Evolutionary conservation across 225 moss, liverwort and hornwort species (phyloP), one percentile per base, ranked within the genome.

Genomic region (Polytrichum commune): DNA sequence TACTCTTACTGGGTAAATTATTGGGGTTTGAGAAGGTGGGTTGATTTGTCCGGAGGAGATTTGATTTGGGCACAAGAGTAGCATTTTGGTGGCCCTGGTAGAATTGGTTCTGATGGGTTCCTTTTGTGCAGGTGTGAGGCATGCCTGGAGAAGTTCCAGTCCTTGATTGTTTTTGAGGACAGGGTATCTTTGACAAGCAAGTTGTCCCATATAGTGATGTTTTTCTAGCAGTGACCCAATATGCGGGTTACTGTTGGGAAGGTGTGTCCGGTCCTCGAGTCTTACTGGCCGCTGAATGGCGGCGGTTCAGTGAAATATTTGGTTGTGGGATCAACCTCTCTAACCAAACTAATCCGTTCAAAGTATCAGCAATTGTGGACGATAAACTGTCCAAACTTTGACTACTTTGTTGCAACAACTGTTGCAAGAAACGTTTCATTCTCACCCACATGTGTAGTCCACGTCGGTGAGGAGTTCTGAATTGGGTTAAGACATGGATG

Each of bases 291-390:
- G 27, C 72, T 19, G 18, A 33, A 53, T 27, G 38, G 33, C 24
- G 62, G 71, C 24, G 62, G 71, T 32, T 62, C 60, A 71, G 71
- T 33, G 58, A 62, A 60, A 71, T 30, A 61, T 18, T 46, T 71
- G 35, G 71, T 71, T 71, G 71, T 71, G 71, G 72, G 72, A 72
- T 72, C 72, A 72, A 63, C 72, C 62, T 72, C 71, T 71, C 72
- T 72, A 72, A 72, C 62, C 26, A 19, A 72, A 63, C 72, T 72
- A 72, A 72, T 72, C 72, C 10, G 9, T 61, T 63, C 63, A 27
- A 72, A 63, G 72, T 72, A 18, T 13, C 53, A 35, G 62, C 26
- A 25, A 16, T 9, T 53, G 27, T 53, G 62, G 61, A 72, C 27
- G 13, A 38, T 38, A 46, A 25, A 5, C 16, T 71, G 71, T 71